These are phyloP conservation scores for Uromyces viciae-fabae DNA, from an alignment of 1,284 basidiomycete species.

Conservation along the genomic window DNA sequence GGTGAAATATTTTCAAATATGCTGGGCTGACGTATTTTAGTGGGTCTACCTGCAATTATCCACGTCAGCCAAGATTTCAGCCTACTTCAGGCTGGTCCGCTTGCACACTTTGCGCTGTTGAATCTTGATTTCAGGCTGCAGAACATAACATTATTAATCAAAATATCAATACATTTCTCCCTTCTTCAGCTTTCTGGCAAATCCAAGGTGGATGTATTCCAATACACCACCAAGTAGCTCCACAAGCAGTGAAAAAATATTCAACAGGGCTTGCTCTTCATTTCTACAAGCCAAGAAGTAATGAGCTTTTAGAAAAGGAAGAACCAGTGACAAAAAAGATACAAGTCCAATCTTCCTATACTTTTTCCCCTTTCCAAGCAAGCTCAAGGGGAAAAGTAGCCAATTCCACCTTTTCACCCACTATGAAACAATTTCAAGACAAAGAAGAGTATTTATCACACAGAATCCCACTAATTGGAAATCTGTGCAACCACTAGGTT, in stretches of 20 bases:
- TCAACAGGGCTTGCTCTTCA: constrained; percentile 2
- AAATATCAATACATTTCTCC: constrained; percentile 53
- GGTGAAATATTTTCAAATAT: too few relatives aligned
- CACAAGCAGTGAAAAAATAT: constrained; percentile 41
- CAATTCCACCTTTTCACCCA: too few relatives aligned
- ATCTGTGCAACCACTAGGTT: too few relatives aligned
- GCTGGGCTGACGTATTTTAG: too few relatives aligned
- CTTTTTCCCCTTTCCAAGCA: constrained; percentile 33
- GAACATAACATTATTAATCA: constrained; percentile 53
- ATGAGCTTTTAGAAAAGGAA: not conserved
- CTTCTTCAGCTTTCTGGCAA: constrained; percentile 51
- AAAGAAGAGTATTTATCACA: too few relatives aligned
- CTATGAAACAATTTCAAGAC: too few relatives aligned
- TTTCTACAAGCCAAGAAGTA: constrained; percentile 33
- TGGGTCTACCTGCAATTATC: too few relatives aligned
- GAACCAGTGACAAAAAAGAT: not conserved
- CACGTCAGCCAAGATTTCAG: too few relatives aligned
- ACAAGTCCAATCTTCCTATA: constrained; percentile 6
- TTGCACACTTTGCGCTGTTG: too few relatives aligned
- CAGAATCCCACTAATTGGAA: too few relatives aligned
- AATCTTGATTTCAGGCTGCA: too few relatives aligned
- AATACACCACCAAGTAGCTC: constrained; percentile 47
- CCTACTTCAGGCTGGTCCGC: too few relatives aligned
- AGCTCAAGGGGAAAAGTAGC: constrained; percentile 26
- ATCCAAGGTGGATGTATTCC: constrained; percentile 53